Evolutionary conservation across 805 yeast genomes (phyloP), one percentile per base, ranked within the genome.

Genomic region (Candida nemodendra): DNA sequence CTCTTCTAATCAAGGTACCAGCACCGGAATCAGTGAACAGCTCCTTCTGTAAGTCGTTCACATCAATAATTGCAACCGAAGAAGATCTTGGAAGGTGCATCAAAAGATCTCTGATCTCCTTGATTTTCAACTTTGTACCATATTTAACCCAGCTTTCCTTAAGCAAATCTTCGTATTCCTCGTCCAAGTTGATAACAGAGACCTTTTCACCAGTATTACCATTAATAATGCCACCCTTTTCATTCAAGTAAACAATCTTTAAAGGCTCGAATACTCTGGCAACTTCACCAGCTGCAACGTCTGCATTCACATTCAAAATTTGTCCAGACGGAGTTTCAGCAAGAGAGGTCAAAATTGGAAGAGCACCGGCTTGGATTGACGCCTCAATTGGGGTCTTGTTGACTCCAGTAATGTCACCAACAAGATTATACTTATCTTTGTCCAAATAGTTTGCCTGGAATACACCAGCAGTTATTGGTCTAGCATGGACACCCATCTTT

Each of bases 1-100:
- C 99, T 65, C 99, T 81, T 76, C 99, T 84, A 55, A 93, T 89
- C 70, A 93, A 74, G 31, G 99, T 93, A 59, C 99, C 99, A 21
- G 99, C 99, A 65, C 99, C 99, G 13, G 96, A 84, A 64, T 93
- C 99, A 27, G 99, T 93, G 68, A 93, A 93, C 57, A 93, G 77
- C 66, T 93, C 99, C 63, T 91, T 93, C 68, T 93, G 98, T 57
- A 93, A 75, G 61, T 93, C 97, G 54, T 86, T 78, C 30, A 93
- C 97, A 51, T 91, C 86, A 54, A 93, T 93, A 61, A 93, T 93
- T 30, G 99, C 99, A 33, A 93, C 99, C 4, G 97, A 89, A 1
- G 97, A 89, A 3, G 97, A 87, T 64, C 98, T 81, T 43, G 99
- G 99, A 61, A 93, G 75, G 61, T 84, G 90, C 68, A 86, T 91